Evolutionary conservation across 306 rosid genomes (phyloP), one percentile per base, ranked within the genome.

Genomic region (Styphnolobium japonicum): DNA sequence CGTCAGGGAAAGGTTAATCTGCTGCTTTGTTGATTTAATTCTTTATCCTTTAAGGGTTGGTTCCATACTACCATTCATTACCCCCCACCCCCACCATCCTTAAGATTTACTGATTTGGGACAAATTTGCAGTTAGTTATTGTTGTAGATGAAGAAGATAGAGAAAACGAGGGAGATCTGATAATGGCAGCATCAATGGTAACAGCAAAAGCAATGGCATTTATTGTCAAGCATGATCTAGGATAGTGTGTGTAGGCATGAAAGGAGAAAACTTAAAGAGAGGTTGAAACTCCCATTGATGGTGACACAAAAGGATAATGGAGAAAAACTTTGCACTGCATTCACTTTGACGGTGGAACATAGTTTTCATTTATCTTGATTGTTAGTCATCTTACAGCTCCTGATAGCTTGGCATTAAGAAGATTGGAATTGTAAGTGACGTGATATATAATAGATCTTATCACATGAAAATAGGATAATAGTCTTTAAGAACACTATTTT

Each of bases 131-230:
- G 87, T 69, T 80, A 27, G 77, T 84, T 69, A 55, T 84, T 63
- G 85, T 70, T 33, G 85, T 84, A n/a, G 87, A 84, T 34, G 85
- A 84, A 70, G 85, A 84, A 63, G 79, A 80, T 5, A 80, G 87
- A 76, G 85, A 84, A 76, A 84, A 84, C 12, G 87, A 84, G 72
- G 87, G 82, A 58, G 85, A 84, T 76, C 55, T 84, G 2, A 62
- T 84, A 75, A 84, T 75, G 81, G 85, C 85, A 61, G 87, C 82
- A 29, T 75, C 84, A 37, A 75, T 53, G 82, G 76, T 64, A 22
- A 76, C 82, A 2, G 77, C 87, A 49, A 7, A 84, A 73, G 82
- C 85, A 53, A 64, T 80, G 81, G 80, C 88, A 0, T 80, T 76
- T 66, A 56, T 80, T 53, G 83, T 71, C 66, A 71, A 71, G 65